These are phyloP conservation scores for Cryptococcus sp. DNA, from an alignment of 1,284 basidiomycete species.

Conservation along the genomic window DNA sequence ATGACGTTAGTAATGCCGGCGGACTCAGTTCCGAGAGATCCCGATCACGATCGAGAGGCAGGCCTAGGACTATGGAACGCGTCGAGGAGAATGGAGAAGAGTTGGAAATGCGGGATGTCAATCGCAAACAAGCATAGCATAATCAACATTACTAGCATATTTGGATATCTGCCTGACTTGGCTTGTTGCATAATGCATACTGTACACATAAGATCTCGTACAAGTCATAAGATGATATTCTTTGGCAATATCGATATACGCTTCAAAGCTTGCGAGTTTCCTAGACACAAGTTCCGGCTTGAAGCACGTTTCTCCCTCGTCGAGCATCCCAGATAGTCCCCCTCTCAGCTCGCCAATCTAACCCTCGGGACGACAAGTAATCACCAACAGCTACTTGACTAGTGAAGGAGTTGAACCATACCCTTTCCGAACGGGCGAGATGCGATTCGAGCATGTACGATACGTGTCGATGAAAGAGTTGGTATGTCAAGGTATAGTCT, in stretches of 20 bases:
- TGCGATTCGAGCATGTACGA: constrained; percentile 61
- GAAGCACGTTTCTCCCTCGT: constrained; percentile 20
- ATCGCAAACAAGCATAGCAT: not conserved
- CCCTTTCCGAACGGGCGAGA: constrained; percentile 55
- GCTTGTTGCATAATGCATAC: too few relatives aligned
- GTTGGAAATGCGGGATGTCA: not conserved
- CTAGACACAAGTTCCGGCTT: too few relatives aligned
- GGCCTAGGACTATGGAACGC: not conserved
- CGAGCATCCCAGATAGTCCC: constrained; percentile 40
- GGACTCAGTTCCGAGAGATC: too few relatives aligned
- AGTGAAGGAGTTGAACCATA: constrained; percentile 58
- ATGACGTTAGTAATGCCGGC: too few relatives aligned
- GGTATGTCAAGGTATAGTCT: constrained; percentile 58
- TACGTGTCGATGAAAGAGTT: constrained; percentile 58
- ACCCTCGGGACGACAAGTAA: constrained; percentile 53
- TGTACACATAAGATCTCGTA: too few relatives aligned
- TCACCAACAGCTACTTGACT: constrained; percentile 57
- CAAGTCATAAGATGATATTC: too few relatives aligned
- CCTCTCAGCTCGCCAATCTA: constrained; percentile 28
- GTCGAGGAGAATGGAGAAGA: not conserved
- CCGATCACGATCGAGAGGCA: too few relatives aligned
- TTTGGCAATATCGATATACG: too few relatives aligned
- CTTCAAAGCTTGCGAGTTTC: too few relatives aligned
- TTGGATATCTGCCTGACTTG: too few relatives aligned
- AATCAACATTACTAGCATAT: too few relatives aligned